Evolutionary conservation across 768 basidiomycete species (phyloP).

Genomic region (Russula brevipes): DNA sequence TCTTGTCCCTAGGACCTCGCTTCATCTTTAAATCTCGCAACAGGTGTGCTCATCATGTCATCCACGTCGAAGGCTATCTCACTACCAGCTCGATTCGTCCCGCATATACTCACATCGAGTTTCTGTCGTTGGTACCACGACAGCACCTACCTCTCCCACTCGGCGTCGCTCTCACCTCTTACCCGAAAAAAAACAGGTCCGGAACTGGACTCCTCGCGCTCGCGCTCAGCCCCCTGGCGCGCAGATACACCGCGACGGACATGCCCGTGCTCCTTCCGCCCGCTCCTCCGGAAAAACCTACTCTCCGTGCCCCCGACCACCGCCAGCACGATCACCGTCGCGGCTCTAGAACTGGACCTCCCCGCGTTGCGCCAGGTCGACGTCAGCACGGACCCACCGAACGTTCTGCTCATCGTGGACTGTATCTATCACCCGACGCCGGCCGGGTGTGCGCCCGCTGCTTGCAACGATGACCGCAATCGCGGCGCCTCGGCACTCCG

Average conservation of each 20-base stretch:
- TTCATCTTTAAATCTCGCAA: too few species aligned
- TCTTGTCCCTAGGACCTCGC: too few species aligned
- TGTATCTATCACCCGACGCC: slow-evolving; percentile 13
- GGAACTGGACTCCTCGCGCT: too few species aligned
- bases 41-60: background rate
- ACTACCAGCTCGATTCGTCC: background rate
- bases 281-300: slow-evolving; percentile 24
- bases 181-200: too few species aligned
- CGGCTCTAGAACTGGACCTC: slow-evolving; percentile 20
- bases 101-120: background rate
- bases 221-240: slow-evolving; percentile 9
- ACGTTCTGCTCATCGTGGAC: slow-evolving; percentile 10
- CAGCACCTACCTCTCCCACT: too few species aligned
- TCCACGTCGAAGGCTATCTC: background rate
- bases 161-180: too few species aligned
- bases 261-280: slow-evolving; percentile 21
- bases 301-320: background rate
- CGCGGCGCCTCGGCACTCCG: background rate
- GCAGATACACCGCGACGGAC: slow-evolving; percentile 24
- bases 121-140: too few species aligned
- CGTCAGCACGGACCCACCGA: background rate
- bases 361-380: background rate
- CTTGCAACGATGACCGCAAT: slow-evolving; percentile 14
- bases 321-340: background rate
- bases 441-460: background rate